Conservation (phyloP, 1,284 basidiomycete species). For the Bondarzewia mesenterica region DNA sequence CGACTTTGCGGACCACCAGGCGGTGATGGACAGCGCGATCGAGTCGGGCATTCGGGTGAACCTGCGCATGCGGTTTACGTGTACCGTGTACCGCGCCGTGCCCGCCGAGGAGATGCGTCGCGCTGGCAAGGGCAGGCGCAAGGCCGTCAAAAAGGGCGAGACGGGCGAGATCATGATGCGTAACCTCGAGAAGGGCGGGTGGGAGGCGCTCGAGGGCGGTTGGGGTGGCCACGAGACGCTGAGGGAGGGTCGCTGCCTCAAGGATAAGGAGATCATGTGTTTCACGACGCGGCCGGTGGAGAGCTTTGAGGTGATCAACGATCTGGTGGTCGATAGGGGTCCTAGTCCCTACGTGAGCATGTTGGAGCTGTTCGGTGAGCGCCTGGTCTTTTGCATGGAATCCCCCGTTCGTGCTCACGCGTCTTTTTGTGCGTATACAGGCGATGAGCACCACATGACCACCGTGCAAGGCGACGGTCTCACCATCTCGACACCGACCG, state of each 20-base stretch:
- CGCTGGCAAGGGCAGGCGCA: slow-evolving; percentile 43
- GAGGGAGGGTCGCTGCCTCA: slow-evolving; percentile 39
- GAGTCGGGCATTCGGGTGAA: slow-evolving; percentile 96
- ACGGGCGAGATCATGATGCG: slow-evolving; percentile 95
- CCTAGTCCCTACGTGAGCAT: slow-evolving; percentile 97
- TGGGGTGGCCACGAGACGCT: slow-evolving; percentile 34
- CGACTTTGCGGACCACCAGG: slow-evolving; percentile 83
- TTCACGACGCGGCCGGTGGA: slow-evolving; percentile 93
- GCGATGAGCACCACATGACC: slow-evolving; percentile 98
- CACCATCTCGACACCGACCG: slow-evolving; percentile 94
- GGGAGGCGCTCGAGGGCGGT: slow-evolving; percentile 89
- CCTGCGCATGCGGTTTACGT: slow-evolving; percentile 97
- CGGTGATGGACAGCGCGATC: slow-evolving; percentile 85
- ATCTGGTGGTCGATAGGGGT: slow-evolving; percentile 95
- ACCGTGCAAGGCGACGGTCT: slow-evolving; percentile 98
- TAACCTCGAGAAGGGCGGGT: slow-evolving; percentile 80
- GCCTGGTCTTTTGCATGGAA: not conserved
- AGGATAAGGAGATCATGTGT: slow-evolving; percentile 97
- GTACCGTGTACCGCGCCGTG: slow-evolving; percentile 92
- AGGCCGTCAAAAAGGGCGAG: slow-evolving; percentile 84
- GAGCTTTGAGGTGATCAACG: slow-evolving; percentile 97
- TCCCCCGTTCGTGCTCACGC: not conserved
- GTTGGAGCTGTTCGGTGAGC: slow-evolving; percentile 91
- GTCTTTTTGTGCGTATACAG: slow-evolving; percentile 32
- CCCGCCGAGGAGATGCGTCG: slow-evolving; percentile 45